Evolutionary conservation across 78 protist species (phyloP).

Genomic region (Dictyostelium citrinum): DNA sequence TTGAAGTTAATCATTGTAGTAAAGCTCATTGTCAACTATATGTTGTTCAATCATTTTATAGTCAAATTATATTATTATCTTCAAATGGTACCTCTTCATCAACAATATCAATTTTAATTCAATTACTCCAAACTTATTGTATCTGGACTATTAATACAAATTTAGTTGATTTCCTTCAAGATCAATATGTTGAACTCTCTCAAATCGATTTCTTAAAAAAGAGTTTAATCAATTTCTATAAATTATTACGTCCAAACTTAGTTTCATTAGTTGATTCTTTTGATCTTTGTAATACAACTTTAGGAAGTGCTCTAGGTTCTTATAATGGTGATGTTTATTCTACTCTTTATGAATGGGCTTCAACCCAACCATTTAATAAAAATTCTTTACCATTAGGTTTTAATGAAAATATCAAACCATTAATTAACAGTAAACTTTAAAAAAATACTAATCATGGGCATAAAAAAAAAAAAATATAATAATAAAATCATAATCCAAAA

Average conservation of each 20-base stretch:
- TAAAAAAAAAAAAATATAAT: too few relatives aligned
- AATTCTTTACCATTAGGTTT: not conserved
- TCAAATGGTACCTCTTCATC: too few relatives aligned
- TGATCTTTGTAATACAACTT: slow-evolving; percentile 23
- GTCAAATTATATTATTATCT: not conserved
- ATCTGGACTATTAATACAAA: slow-evolving; percentile 6
- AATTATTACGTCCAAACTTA: slow-evolving; percentile 53
- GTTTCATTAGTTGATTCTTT: slow-evolving; percentile 81
- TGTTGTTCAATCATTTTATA: slow-evolving; percentile 18
- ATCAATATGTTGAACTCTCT: not conserved
- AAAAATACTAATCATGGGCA: too few relatives aligned
- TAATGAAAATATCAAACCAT: not conserved
- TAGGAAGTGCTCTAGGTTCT: slow-evolving; percentile 73
- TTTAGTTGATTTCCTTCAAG: not conserved
- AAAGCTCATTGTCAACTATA: slow-evolving; percentile 64
- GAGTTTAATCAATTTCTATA: not conserved
- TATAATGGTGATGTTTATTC: slow-evolving; percentile 80
- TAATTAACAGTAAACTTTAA: not conserved
- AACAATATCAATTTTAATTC: not conserved
- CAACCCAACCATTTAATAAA: slow-evolving; percentile 66
- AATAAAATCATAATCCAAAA: too few relatives aligned
- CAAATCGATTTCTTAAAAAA: not conserved
- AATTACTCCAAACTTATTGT: slow-evolving; percentile 23
- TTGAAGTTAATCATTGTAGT: slow-evolving; percentile 27
- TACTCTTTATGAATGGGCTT: slow-evolving; percentile 48